Percentiles rank a stretch among this genome's conserved stretches.
phyloP scores from a whole-genome alignment of 116 monocot species.

The Trichopus zeylanicus region DNA sequence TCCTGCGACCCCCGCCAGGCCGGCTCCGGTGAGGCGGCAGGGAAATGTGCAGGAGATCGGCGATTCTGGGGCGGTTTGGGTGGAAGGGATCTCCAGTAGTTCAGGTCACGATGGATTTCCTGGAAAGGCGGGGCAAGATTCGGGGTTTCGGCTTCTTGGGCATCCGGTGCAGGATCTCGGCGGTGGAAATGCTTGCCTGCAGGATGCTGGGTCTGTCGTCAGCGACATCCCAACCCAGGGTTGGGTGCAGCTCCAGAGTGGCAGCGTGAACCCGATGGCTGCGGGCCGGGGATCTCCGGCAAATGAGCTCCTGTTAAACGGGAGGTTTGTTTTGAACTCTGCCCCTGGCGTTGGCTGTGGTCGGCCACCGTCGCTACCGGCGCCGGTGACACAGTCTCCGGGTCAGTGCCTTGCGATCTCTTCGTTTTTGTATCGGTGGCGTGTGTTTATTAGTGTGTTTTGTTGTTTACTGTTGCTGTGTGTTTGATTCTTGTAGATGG shows the following conservation, averaged over 20 bases:
- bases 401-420: not conserved
- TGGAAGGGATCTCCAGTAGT: not conserved
- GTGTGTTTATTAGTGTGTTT: no score
- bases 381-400: not conserved
- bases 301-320: conserved; percentile 4
- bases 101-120: not conserved
- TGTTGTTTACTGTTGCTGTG: not conserved
- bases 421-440: no score
- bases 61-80: not conserved
- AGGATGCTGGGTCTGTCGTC: no score
- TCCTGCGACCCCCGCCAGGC: not conserved
- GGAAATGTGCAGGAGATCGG: no score
- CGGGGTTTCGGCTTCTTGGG: no score
- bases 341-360: no score
- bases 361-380: no score
- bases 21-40: not conserved
- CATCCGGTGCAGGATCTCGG: no score
- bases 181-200: no score
- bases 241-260: not conserved
- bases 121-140: no score
- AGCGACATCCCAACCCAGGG: not conserved
- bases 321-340: not conserved
- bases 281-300: not conserved
- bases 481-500: conserved; percentile 6
- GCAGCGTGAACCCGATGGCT: not conserved